Conservation (phyloP, 164 flowering plant genomes). For the Tetracentron sinense region DNA sequence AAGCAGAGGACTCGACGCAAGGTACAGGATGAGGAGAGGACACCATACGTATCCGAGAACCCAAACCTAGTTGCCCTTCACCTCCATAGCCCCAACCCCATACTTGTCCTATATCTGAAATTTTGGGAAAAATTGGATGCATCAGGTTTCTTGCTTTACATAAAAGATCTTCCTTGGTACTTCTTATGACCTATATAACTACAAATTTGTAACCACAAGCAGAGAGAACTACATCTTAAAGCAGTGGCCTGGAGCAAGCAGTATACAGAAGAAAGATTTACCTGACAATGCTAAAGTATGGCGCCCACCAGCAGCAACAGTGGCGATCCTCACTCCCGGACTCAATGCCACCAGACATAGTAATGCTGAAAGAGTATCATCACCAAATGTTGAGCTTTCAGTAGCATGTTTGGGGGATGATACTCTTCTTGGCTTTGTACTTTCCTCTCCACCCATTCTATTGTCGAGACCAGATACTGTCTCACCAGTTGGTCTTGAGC, state of each 20-base stretch:
- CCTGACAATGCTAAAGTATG: conserved; percentile 95
- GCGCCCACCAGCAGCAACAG: conserved; percentile 97
- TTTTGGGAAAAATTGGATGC: conserved; percentile 31
- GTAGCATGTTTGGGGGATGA: conserved; percentile 63
- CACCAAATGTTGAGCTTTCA: conserved; percentile 68
- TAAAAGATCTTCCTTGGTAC: conserved; percentile 17
- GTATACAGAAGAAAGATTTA: conserved; percentile 20
- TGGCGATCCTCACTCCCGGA: conserved; percentile 72
- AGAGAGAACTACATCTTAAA: neutral
- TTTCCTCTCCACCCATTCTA: conserved; percentile 60
- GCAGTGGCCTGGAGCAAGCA: conserved; percentile 1
- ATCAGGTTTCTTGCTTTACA: conserved; percentile 21
- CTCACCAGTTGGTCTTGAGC: conserved; percentile 44
- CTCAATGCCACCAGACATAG: conserved; percentile 82
- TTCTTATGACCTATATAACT: conserved; percentile 8
- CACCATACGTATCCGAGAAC: conserved; percentile 89
- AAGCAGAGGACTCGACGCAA: conserved; percentile 57
- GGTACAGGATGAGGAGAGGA: conserved; percentile 96
- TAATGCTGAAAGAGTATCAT: conserved; percentile 71
- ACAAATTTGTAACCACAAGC: neutral
- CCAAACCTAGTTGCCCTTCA: conserved; percentile 97
- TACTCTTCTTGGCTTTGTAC: conserved; percentile 66
- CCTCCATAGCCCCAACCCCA: conserved; percentile 99
- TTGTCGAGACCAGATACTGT: conserved; percentile 36
- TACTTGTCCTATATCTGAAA: conserved; percentile 96